Evolutionary conservation across 331 rosid species (phyloP), one percentile per base, ranked within the genome.

Genomic region (Quercus phellos): DNA sequence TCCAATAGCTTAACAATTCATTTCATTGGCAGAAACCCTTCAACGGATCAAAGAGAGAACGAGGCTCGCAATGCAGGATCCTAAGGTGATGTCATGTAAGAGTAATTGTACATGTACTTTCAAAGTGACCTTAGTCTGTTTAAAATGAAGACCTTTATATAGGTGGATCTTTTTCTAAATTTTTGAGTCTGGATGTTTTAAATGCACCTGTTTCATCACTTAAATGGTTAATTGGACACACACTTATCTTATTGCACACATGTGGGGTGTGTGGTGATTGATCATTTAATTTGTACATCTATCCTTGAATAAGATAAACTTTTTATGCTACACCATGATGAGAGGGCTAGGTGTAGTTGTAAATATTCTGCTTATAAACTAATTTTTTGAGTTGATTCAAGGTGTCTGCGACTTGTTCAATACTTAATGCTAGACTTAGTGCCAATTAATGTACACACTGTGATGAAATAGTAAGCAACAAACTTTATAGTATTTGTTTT

Each of bases 61-160:
- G 83, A 85, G 85, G 87, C 87, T 93, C 51, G 98, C 99, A 10
- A 95, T 95, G 98, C 98, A 93, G 98, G 80, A 89, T 90, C 98
- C 99, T 90, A 95, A 95, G 99, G 99, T 95, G 98, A 95, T 88
- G 98, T 93, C 99, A 88, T 91, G 98, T 91, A 95, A 95, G 97
- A 89, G 84, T 87, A 68, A 83, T 46, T 85, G 80, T 77, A 81
- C 79, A 78, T 82, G 85, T 87, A 84, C 79, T 56, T 61, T 71
- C 64, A 77, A 73, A 55, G 55, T 78, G 74, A 79, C 76, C 83
- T 72, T 75, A 46, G 54, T 42, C 43, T 74, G 70, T 56, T 18
- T 46, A n/a, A 50, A 30, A 38, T 19, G 76, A 18, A 51, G 72
- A 4, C 27, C 9, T 26, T 32, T 71, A 13, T 56, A 24, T 74